A percentile compares a stretch with the other conserved stretches of the same genome.
Evolutionary conservation across 768 basidiomycete species (phyloP).

Genomic region (Naganishia friedmannii): DNA sequence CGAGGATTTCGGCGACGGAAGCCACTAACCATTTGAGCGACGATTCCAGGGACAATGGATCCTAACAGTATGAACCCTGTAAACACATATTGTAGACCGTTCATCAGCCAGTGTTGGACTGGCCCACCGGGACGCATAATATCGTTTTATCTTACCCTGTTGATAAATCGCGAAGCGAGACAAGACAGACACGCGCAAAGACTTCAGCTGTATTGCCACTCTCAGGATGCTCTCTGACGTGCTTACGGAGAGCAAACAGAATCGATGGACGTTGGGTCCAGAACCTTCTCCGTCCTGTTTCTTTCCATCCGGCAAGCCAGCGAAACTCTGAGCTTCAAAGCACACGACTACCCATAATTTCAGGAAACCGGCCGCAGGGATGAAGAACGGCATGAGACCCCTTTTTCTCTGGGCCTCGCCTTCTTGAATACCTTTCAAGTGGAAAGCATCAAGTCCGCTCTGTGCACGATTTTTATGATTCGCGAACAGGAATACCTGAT

Average conservation of each 20-base stretch:
- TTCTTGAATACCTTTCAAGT: conserved; percentile 7
- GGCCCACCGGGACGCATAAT: too few species aligned
- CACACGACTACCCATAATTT: conserved; percentile 7
- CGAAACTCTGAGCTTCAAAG: conserved; percentile 16
- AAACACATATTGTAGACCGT: not conserved
- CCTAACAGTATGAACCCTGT: conserved; percentile 14
- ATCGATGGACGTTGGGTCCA: conserved; percentile 2
- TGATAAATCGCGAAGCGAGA: not conserved
- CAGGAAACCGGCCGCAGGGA: conserved; percentile 3
- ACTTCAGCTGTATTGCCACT: not conserved
- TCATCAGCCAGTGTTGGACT: not conserved
- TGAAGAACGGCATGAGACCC: not conserved
- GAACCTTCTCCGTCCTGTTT: not conserved
- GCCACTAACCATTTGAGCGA: not conserved
- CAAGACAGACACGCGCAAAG: not conserved
- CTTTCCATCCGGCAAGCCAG: conserved; percentile 8
- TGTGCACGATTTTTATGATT: not conserved
- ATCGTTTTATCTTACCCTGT: not conserved
- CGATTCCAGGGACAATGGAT: conserved; percentile 4
- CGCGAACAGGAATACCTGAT: conserved; percentile 2
- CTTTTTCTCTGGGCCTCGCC: not conserved
- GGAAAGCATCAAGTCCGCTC: not conserved
- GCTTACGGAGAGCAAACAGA: conserved; percentile 13
- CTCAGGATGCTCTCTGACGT: not conserved
- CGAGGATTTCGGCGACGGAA: not conserved